phyloP scores from a whole-genome alignment of 2,329 filamentous ascomycete species.

The Paracamarosporium sp. region DNA sequence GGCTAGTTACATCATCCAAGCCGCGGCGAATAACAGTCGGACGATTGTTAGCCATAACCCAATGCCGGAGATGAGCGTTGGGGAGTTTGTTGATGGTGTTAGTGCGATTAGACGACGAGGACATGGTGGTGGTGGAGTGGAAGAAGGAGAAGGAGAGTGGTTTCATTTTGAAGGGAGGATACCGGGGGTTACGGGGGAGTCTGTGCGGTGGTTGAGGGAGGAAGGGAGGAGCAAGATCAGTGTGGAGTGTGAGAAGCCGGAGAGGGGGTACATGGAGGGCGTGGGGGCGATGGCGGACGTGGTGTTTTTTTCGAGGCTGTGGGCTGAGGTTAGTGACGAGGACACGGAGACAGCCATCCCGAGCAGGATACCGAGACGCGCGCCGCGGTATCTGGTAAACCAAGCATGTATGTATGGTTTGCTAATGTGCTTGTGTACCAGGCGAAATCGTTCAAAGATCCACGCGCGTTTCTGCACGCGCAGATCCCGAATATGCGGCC shows the following conservation, averaged over 20 bases:
- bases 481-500: constrained; percentile 35
- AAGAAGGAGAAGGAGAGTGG: constrained; percentile 51
- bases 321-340: constrained; percentile 59
- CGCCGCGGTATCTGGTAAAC: too few relatives aligned
- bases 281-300: constrained; percentile 70
- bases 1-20: constrained; percentile 74
- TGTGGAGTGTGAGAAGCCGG: constrained; percentile 76
- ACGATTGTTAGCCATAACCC: constrained; percentile 75
- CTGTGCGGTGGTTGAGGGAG: constrained; percentile 63
- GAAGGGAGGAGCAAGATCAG: constrained; percentile 63
- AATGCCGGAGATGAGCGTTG: constrained; percentile 70
- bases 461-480: constrained; percentile 41
- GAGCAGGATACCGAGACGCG: neutral
- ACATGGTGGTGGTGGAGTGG: neutral
- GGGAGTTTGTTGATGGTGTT: constrained; percentile 63
- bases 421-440: neutral
- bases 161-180: constrained; percentile 80
- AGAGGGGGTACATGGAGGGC: constrained; percentile 63
- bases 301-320: constrained; percentile 75
- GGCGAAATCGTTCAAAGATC: constrained; percentile 4
- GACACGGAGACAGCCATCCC: neutral
- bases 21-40: constrained; percentile 63
- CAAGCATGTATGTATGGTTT: neutral
- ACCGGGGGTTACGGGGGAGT: constrained; percentile 65
- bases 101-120: neutral